Percentiles rank a stretch among this genome's conserved stretches.
Conservation (phyloP, 331 rosid genomes). For the Malus hybrid region DNA sequence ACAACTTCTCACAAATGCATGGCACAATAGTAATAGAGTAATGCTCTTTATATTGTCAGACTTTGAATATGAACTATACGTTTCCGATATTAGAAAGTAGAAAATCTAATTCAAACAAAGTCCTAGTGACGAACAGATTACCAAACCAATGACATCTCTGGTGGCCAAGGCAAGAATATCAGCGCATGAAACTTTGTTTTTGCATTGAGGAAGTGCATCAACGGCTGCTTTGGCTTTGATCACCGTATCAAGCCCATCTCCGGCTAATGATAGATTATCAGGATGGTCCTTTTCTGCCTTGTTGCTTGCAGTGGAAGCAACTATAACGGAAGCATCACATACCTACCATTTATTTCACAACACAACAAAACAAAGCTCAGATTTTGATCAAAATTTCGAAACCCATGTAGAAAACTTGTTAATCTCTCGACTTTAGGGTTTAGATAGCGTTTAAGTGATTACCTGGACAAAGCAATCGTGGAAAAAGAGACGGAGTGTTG, state of each 20-base stretch:
- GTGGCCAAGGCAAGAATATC: slow-evolving; percentile 93
- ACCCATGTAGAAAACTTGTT: background rate
- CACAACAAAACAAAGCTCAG: background rate
- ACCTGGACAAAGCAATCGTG: slow-evolving; percentile 84
- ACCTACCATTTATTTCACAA: slow-evolving; percentile 32
- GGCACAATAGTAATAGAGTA: background rate
- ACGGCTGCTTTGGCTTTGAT: slow-evolving; percentile 78
- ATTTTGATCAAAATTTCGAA: background rate
- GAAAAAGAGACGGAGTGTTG: slow-evolving; percentile 81
- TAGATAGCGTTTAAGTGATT: background rate
- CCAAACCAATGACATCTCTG: slow-evolving; percentile 72
- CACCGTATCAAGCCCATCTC: slow-evolving; percentile 90
- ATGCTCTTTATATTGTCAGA: no score
- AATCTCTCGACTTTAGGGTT: background rate
- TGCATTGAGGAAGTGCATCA: slow-evolving; percentile 62
- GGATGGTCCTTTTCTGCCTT: slow-evolving; percentile 85
- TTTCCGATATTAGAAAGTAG: background rate
- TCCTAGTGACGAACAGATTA: slow-evolving; percentile 1
- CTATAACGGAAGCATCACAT: slow-evolving; percentile 72
- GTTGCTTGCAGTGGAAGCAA: slow-evolving; percentile 48
- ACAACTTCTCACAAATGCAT: background rate
- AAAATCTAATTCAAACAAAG: background rate
- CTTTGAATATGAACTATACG: no score
- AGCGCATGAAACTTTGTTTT: slow-evolving; percentile 85
- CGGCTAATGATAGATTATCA: slow-evolving; percentile 83